Base-by-base conservation (phyloP, 352 stramenopile genomes). In the Phytophthora tentaculata region DNA sequence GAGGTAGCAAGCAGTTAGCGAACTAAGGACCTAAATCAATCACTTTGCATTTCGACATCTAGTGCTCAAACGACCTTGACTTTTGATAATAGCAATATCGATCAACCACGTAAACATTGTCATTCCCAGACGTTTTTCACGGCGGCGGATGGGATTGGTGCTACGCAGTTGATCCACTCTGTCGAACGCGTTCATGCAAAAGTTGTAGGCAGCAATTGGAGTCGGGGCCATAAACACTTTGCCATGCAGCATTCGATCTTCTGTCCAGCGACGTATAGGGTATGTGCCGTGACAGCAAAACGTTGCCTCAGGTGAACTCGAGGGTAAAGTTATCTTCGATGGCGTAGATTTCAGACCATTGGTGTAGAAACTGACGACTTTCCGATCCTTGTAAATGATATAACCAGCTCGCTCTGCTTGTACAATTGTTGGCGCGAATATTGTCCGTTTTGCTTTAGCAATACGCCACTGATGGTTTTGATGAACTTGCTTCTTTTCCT, bases 351-450 rank as follows among this genome's bases (percentile, higher is more conserved):
- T 58, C 35, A 65, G 32, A 43, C 56, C 63, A 13, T 70, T 64
- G 0, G 54, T 60, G 26, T 59, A 67, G 14, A 67, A 55, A 1
- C 64, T 43, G 3, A 67, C 64, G 7, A 72, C 64, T n/a, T 68
- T 64, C 23, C 45, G n/a, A 53, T 64, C 65, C 43, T 64, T 73
- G 53, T 50, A 67, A 10, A 68, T n/a, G 32, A 71, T 64, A 26
- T 63, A 64, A 2, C 51, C 64, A 23, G 52, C 19, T 10, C 22
- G 3, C n/a, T 61, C 41, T 4, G 29, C 51, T 32, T 29, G 7
- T 9, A 57, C 12, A 9, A 59, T 28, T n/a, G 22, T n/a, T 26
- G 54, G 44, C 16, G 44, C 13, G 37, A 49, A 69, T n/a, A 4
- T 32, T 24, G 61, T 54, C 26, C 26, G 16, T 14, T 43, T 47